phyloP scores from a whole-genome alignment of 2,329 filamentous ascomycete species.

The Albophoma yamanashiensis region DNA sequence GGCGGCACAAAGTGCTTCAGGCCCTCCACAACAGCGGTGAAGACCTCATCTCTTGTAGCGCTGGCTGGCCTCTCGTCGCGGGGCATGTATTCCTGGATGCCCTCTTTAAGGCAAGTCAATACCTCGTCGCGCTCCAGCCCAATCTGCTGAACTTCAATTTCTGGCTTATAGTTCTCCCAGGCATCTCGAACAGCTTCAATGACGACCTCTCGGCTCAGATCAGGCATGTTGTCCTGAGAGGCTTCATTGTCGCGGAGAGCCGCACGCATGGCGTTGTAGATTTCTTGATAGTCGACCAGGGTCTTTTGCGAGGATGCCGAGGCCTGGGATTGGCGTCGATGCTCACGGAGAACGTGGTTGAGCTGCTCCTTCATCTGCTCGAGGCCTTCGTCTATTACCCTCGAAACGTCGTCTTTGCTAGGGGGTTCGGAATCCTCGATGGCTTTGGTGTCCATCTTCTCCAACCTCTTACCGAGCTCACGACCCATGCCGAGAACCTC shows the following conservation, averaged over 20 bases:
- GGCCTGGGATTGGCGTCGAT: conserved; percentile 56
- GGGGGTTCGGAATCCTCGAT: conserved; percentile 37
- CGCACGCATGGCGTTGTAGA: conserved; percentile 74
- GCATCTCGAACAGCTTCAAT: conserved; percentile 80
- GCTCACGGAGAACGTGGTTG: conserved; percentile 66
- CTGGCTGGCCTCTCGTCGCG: conserved; percentile 41
- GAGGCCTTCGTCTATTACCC: conserved; percentile 71
- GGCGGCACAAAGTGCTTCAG: conserved; percentile 73
- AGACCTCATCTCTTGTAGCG: conserved; percentile 74
- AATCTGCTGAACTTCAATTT: conserved; percentile 82
- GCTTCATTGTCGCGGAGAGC: conserved; percentile 55
- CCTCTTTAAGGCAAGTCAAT: conserved; percentile 74
- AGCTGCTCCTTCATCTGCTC: conserved; percentile 77
- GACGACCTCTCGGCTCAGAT: conserved; percentile 68
- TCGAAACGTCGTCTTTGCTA: conserved; percentile 59
- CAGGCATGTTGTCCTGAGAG: conserved; percentile 22
- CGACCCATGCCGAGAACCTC: conserved; percentile 93
- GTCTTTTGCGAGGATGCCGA: conserved; percentile 51
- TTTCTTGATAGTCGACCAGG: conserved; percentile 65
- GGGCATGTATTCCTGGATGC: conserved; percentile 63
- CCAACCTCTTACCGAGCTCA: conserved; percentile 79
- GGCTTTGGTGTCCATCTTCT: conserved; percentile 46
- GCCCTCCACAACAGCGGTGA: conserved; percentile 75
- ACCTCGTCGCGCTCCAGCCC: conserved; percentile 87
- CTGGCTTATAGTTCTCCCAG: conserved; percentile 89